phyloP scores from a whole-genome alignment of 441 rosid species.

The Melastoma candidum region DNA sequence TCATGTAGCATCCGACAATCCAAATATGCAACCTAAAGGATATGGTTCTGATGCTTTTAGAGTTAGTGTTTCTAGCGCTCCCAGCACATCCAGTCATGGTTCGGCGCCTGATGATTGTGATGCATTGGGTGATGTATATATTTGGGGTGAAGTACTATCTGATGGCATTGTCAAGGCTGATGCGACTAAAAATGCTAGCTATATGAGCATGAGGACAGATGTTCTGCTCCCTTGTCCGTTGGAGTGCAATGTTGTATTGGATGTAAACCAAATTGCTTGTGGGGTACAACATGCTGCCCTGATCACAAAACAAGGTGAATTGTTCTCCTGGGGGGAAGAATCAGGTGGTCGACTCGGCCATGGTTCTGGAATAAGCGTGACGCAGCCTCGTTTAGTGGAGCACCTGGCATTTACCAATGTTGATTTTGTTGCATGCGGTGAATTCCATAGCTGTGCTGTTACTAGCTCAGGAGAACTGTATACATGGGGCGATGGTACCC shows the following conservation, averaged over 20 bases:
- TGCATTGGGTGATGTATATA: constrained; percentile 88
- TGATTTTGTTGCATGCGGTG: constrained; percentile 91
- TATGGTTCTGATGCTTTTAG: constrained; percentile 80
- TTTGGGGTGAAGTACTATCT: constrained; percentile 89
- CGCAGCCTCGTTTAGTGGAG: constrained; percentile 72
- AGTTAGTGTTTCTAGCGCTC: constrained; percentile 91
- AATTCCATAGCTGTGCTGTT: constrained; percentile 90
- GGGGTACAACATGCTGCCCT: constrained; percentile 89
- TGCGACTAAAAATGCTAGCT: constrained; percentile 43
- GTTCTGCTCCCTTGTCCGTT: constrained; percentile 73
- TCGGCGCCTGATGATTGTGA: constrained; percentile 92
- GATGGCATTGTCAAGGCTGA: constrained; percentile 51
- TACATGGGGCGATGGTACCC: constrained; percentile 94
- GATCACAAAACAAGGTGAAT: constrained; percentile 88
- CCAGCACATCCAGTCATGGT: constrained; percentile 93
- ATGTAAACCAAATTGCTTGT: constrained; percentile 84
- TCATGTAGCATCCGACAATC: constrained; percentile 75
- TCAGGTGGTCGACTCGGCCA: constrained; percentile 98
- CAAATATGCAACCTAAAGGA: constrained; percentile 80
- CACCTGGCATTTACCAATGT: constrained; percentile 51
- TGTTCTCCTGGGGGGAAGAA: constrained; percentile 97
- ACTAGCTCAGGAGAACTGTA: constrained; percentile 82
- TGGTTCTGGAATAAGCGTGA: constrained; percentile 70
- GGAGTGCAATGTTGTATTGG: constrained; percentile 81
- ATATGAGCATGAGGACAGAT: constrained; percentile 52